Percentiles rank a stretch among this genome's conserved stretches.
Conservation (phyloP, 352 stramenopile genomes). For the Globisporangium splendens region DNA sequence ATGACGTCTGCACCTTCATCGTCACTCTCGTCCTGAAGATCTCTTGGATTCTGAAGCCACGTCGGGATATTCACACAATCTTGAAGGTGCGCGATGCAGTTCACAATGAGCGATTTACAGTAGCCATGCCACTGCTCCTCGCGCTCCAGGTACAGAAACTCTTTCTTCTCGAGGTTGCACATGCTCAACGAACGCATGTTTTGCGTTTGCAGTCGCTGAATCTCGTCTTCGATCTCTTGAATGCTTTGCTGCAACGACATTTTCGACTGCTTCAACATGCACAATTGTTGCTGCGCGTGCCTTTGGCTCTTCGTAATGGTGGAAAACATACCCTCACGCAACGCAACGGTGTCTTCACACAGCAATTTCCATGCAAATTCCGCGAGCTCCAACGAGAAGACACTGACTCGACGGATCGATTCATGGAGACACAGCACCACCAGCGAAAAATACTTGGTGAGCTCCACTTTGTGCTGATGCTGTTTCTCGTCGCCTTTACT, state of each 20-base stretch:
- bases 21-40: not conserved
- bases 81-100: constrained; percentile 21
- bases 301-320: constrained; percentile 8
- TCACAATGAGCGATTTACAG: constrained; percentile 38
- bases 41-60: constrained; percentile 24
- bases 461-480: constrained; percentile 10
- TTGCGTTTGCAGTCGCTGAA: constrained; percentile 31
- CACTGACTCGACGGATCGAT: constrained; percentile 20
- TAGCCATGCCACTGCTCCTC: constrained; percentile 45
- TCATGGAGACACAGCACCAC: constrained; percentile 38
- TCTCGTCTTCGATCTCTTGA: constrained; percentile 22
- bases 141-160: constrained; percentile 28
- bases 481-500: constrained; percentile 1
- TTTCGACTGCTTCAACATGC: constrained; percentile 19
- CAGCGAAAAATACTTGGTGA: constrained; percentile 26
- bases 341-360: constrained; percentile 22
- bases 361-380: constrained; percentile 26
- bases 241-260: constrained; percentile 20
- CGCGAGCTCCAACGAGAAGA: constrained; percentile 34
- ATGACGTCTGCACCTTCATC: not conserved
- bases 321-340: constrained; percentile 18
- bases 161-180: constrained; percentile 27
- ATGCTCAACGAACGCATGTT: constrained; percentile 34
- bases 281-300: constrained; percentile 16
- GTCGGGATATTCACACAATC: constrained; percentile 16